Conservation (phyloP, 306 rosid species). For the Cucumis hystrix region DNA sequence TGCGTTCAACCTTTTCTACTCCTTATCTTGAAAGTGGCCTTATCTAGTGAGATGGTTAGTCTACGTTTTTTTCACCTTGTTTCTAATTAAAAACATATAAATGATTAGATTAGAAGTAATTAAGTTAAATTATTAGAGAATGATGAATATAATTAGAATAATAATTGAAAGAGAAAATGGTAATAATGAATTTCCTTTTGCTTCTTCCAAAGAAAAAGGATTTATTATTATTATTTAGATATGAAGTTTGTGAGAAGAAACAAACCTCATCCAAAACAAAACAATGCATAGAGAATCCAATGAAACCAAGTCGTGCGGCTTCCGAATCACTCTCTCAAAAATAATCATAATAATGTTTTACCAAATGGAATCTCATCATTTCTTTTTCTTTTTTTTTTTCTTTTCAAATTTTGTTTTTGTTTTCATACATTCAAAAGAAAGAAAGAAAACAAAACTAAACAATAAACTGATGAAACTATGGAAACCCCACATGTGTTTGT, state of each 20-base stretch:
- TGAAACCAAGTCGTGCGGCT: slow-evolving; percentile 9
- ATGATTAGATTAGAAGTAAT: neutral
- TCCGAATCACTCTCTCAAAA: neutral
- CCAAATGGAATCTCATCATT: neutral
- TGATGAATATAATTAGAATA: neutral
- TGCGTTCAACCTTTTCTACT: too few relatives aligned
- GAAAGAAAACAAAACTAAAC: too few relatives aligned
- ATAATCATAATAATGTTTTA: neutral
- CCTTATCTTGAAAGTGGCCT: too few relatives aligned
- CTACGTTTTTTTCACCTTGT: too few relatives aligned
- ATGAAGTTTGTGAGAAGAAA: neutral
- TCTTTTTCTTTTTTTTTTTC: neutral
- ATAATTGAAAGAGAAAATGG: neutral
- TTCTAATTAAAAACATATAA: too few relatives aligned
- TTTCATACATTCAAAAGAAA: neutral
- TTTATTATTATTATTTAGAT: neutral
- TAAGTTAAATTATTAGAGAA: neutral
- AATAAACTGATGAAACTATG: neutral
- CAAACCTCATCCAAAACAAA: slow-evolving; percentile 5
- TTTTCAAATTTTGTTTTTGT: neutral
- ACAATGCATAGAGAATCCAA: slow-evolving; percentile 1
- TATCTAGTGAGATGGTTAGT: too few relatives aligned
- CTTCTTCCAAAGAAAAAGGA: neutral
- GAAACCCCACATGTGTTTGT: slow-evolving; percentile 2
- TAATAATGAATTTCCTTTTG: neutral